A percentile compares a stretch with the other conserved stretches of the same genome.
phyloP scores from a whole-genome alignment of 2,329 filamentous ascomycete species.

The Bipolaris gigantea region DNA sequence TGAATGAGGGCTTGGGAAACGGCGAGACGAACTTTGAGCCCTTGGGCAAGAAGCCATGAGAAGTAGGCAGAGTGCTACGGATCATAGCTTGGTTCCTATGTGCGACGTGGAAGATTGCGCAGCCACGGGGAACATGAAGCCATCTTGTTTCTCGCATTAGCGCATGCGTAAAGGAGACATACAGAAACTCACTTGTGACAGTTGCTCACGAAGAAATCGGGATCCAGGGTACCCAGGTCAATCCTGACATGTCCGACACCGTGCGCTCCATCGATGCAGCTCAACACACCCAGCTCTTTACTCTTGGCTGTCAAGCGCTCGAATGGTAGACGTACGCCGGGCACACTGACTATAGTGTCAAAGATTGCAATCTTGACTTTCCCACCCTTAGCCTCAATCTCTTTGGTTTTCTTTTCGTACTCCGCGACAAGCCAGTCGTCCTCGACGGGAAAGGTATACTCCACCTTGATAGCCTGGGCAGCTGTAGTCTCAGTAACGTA shows the following conservation, averaged over 20 bases:
- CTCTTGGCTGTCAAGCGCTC: conserved; percentile 67
- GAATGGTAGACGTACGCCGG: conserved; percentile 79
- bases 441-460: conserved; percentile 67
- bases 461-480: conserved; percentile 57
- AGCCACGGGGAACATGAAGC: conserved; percentile 78
- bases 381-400: conserved; percentile 59
- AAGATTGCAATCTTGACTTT: conserved; percentile 71
- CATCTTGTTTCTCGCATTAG: conserved; percentile 55
- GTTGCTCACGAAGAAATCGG: conserved; percentile 87
- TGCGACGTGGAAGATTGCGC: conserved; percentile 80
- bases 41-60: conserved; percentile 69
- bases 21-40: conserved; percentile 37
- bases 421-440: conserved; percentile 65
- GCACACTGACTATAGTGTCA: conserved; percentile 77
- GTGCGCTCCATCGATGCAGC: conserved; percentile 82
- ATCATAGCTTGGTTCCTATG: conserved; percentile 74
- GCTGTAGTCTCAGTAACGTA: conserved; percentile 71
- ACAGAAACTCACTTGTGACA: conserved; percentile 49
- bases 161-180: neutral
- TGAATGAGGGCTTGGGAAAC: conserved; percentile 37
- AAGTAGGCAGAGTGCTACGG: conserved; percentile 74
- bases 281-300: conserved; percentile 67
- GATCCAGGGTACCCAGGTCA: conserved; percentile 66
- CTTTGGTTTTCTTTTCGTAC: conserved; percentile 63
- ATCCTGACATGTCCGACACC: conserved; percentile 77